A percentile compares a stretch with the other conserved stretches of the same genome.
Evolutionary conservation across 129 eudicot species (phyloP).

Genomic region (Centella asiatica): DNA sequence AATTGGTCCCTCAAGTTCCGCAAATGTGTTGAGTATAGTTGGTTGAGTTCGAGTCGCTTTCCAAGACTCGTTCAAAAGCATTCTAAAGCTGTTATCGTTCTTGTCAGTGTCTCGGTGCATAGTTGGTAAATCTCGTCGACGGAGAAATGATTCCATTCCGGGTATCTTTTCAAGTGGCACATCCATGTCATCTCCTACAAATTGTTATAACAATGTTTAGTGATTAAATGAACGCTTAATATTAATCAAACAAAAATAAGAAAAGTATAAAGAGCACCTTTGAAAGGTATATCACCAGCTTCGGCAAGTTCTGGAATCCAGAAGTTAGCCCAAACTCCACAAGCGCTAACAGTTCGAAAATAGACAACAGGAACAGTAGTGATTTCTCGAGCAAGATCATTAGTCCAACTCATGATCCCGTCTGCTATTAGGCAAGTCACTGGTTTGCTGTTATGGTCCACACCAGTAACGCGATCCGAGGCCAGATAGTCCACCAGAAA

Average conservation of each 20-base stretch:
- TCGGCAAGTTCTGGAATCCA: conserved; percentile 8
- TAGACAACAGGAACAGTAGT: conserved; percentile 10
- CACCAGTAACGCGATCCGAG: not conserved
- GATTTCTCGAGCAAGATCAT: not conserved
- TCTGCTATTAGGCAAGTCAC: conserved; percentile 13
- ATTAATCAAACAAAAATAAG: no score
- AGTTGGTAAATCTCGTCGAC: conserved; percentile 51
- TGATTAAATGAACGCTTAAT: no score
- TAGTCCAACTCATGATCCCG: not conserved
- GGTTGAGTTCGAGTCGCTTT: conserved; percentile 5
- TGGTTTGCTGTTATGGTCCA: not conserved
- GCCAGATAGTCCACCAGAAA: not conserved
- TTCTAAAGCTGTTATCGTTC: conserved; percentile 13
- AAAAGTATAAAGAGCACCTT: not conserved
- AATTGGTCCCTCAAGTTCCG: not conserved
- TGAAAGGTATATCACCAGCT: conserved; percentile 6
- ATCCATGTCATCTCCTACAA: conserved; percentile 32
- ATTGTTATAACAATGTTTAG: no score
- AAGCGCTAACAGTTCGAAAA: conserved; percentile 5
- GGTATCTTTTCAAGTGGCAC: conserved; percentile 28
- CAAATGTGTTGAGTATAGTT: not conserved
- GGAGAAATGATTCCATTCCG: conserved; percentile 50
- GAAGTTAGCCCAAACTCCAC: not conserved
- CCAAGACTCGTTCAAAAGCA: conserved; percentile 14
- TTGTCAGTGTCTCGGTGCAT: conserved; percentile 26